phyloP scores from a whole-genome alignment of 192 early-diverging fungal species.

The Entophlyctis luteolus region DNA sequence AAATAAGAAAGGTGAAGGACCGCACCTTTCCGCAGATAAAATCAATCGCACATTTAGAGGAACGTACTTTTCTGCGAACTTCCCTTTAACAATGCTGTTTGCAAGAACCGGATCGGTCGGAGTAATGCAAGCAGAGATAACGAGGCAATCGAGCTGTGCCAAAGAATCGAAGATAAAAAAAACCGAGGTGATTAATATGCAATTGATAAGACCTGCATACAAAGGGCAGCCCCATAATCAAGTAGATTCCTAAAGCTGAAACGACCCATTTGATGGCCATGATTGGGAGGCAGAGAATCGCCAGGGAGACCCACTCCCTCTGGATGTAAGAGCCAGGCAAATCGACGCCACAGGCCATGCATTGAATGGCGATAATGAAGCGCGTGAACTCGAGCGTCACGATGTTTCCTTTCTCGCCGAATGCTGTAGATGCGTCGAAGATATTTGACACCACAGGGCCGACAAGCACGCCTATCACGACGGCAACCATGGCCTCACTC shows the following conservation, averaged over 20 bases:
- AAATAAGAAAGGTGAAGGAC: conserved; percentile 70
- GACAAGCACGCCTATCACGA: conserved; percentile 77
- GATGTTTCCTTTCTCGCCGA: conserved; percentile 34
- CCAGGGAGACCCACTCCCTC: conserved; percentile 62
- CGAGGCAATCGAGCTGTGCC: conserved; percentile 50
- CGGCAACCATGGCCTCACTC: conserved; percentile 64
- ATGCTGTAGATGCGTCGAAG: conserved; percentile 63
- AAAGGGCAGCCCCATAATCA: conserved; percentile 17
- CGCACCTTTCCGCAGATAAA: conserved; percentile 58
- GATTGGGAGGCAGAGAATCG: conserved; percentile 73
- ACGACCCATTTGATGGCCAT: conserved; percentile 80
- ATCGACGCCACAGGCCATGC: conserved; percentile 80
- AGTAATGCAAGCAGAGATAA: conserved; percentile 77
- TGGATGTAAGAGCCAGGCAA: conserved; percentile 71
- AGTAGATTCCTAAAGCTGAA: conserved; percentile 60
- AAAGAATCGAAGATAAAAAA: not conserved
- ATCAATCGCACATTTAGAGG: conserved; percentile 50
- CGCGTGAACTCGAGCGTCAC: conserved; percentile 71
- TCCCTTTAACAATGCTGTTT: conserved; percentile 89
- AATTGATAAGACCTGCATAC: not conserved
- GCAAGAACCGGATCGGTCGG: conserved; percentile 94
- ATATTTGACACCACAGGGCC: conserved; percentile 70
- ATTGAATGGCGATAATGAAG: conserved; percentile 70
- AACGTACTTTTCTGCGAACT: conserved; percentile 88
- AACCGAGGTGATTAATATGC: not conserved